Conservation (phyloP, 2,329 filamentous ascomycete species). For the Fusarium nanum region DNA sequence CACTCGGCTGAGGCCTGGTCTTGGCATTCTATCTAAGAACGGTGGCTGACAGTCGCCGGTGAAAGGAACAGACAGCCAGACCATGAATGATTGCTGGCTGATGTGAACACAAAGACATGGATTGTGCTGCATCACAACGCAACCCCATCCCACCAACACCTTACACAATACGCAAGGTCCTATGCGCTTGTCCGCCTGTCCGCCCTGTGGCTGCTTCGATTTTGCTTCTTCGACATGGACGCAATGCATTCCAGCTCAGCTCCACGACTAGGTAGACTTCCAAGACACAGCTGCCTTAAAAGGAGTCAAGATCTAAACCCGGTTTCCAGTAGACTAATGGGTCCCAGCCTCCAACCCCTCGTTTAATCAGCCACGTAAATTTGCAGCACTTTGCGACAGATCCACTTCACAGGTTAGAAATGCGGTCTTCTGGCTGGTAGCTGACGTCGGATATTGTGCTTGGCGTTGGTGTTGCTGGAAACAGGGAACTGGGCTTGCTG, state of each 20-base stretch:
- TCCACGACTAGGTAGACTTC: not conserved
- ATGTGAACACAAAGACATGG: constrained; percentile 35
- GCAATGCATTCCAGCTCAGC: constrained; percentile 8
- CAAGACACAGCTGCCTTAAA: constrained; percentile 18
- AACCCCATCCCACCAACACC: constrained; percentile 33
- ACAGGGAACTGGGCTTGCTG: constrained; percentile 31
- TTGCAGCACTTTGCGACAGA: constrained; percentile 33
- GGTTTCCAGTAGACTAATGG: constrained; percentile 9
- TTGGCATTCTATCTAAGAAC: constrained; percentile 26
- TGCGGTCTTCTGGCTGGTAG: constrained; percentile 25
- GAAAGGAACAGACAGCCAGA: not conserved
- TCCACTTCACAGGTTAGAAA: constrained; percentile 25
- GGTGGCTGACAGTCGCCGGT: constrained; percentile 10
- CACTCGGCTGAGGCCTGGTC: constrained; percentile 10
- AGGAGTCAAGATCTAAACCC: constrained; percentile 26
- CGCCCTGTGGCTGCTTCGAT: constrained; percentile 28
- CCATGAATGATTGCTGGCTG: constrained; percentile 13
- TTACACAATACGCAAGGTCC: constrained; percentile 8
- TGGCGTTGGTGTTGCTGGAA: constrained; percentile 32
- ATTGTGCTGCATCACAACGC: constrained; percentile 36
- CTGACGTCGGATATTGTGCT: constrained; percentile 33
- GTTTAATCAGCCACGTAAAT: constrained; percentile 45
- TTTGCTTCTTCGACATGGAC: constrained; percentile 25
- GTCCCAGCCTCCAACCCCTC: constrained; percentile 43
- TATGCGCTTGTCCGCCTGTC: constrained; percentile 15